Evolutionary conservation across 768 basidiomycete genomes (phyloP), one percentile per base, ranked within the genome.

Genomic region (Termitomyces sp.): DNA sequence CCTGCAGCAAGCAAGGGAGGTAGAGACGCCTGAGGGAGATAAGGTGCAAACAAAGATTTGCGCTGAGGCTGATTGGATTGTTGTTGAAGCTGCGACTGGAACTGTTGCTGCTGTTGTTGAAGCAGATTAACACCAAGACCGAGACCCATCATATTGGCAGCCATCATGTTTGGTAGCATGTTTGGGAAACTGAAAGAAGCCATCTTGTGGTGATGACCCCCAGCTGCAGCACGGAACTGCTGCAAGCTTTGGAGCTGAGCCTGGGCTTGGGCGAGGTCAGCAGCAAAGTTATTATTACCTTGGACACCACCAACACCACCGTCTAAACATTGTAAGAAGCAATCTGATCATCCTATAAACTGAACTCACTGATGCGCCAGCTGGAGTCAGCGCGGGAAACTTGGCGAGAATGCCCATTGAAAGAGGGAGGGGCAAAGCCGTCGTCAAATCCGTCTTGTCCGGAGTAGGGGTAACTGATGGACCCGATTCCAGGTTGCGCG

Each of bases 31-130:
- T 98, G 95, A 51, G 97, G 97, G 60, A 99, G 86, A 71, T 99
- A 99, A 55, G 97, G 97, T 58, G 96, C 96, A 71, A 99, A 99
- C 39, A 99, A 82, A 45, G 94, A 98, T 78, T 98, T 98, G 74
- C 97, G 89, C 74, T 97, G 94, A 34, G 95, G 95, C 61, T 95
- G 91, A 65, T 74, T 89, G 14, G 88, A 88, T 73, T 94, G 92
- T 68, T 97, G 95, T 68, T 96, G 94, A 22, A 98, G 80, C 68
- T 97, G 95, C 57, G 92, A 89, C 76, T 95, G 95, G 79, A 97
- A 96, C 64, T 92, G 95, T 65, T 91, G 90, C 53, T 95, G 94
- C 63, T 95, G 91, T 67, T 96, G 94, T 68, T 96, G 95, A 60
- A 95, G 82, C 24, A 95, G 74, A 71, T 88, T 94, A 69, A 88